phyloP scores from a whole-genome alignment of 352 stramenopile species.

The Globisporangium cystogenes region DNA sequence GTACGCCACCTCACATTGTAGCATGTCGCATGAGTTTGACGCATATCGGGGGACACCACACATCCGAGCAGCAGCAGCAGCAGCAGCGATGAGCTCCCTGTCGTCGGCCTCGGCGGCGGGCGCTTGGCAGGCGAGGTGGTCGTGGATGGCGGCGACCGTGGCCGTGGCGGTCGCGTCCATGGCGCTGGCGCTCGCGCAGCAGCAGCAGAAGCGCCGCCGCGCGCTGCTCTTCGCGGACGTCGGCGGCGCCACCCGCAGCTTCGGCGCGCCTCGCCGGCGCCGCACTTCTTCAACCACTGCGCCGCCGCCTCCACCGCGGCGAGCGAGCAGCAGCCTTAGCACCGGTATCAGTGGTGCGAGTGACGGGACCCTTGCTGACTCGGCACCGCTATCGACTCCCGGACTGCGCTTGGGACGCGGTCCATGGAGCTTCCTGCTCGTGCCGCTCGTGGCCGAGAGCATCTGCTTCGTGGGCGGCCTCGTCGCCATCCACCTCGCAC shows the following conservation, averaged over 20 bases:
- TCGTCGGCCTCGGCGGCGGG: background rate
- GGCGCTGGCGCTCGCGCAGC: constrained; percentile 21
- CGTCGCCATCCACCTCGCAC: constrained; percentile 17
- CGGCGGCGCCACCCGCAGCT: background rate
- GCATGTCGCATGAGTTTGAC: background rate
- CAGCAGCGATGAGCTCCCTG: background rate
- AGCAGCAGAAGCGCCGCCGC: constrained; percentile 17
- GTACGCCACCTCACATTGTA: background rate
- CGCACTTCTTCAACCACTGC: background rate
- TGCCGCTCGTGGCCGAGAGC: constrained; percentile 25
- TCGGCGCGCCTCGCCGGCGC: constrained; percentile 1
- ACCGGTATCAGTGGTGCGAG: too few species aligned
- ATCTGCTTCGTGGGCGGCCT: constrained; percentile 22
- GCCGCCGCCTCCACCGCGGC: background rate
- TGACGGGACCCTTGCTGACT: background rate
- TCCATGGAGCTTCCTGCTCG: constrained; percentile 21
- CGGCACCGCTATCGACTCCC: background rate
- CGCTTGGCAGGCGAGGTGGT: constrained; percentile 10
- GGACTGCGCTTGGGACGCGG: constrained; percentile 26
- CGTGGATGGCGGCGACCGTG: constrained; percentile 26
- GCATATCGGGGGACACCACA: background rate
- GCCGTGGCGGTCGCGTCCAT: constrained; percentile 23
- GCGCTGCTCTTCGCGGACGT: constrained; percentile 3
- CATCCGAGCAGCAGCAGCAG: too few species aligned
- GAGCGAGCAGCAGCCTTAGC: constrained; percentile 1